Conservation (phyloP, 192 early-diverging fungal genomes). For the Podila horticola region DNA sequence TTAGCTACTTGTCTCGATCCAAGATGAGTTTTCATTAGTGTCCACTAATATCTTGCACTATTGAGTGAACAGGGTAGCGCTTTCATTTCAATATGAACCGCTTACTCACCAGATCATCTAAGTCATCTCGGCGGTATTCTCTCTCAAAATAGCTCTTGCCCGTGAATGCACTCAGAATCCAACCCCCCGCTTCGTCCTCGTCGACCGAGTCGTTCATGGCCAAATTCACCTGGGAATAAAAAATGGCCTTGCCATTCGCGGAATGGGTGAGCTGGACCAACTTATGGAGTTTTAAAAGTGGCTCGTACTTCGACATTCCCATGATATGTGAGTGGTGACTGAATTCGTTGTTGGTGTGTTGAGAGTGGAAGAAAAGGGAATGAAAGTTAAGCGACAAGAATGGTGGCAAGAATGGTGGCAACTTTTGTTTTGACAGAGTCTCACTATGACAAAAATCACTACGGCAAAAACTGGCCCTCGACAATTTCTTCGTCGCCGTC, state of each 20-base stretch:
- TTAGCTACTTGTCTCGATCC: slow-evolving; percentile 5
- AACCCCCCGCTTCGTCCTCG: slow-evolving; percentile 47
- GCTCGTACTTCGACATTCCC: slow-evolving; percentile 32
- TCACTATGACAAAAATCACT: too few relatives aligned
- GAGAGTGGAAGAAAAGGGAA: not conserved
- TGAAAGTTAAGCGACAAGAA: not conserved
- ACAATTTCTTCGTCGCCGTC: too few relatives aligned
- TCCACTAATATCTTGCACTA: not conserved
- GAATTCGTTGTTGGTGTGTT: not conserved
- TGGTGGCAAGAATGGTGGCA: too few relatives aligned
- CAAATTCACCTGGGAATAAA: slow-evolving; percentile 44
- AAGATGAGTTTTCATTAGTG: not conserved
- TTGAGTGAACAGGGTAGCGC: not conserved
- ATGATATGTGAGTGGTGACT: not conserved
- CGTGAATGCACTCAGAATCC: slow-evolving; percentile 42
- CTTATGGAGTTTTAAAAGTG: slow-evolving; percentile 34
- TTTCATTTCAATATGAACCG: not conserved
- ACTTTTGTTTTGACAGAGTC: too few relatives aligned
- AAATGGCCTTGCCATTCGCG: slow-evolving; percentile 37
- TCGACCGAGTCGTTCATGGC: slow-evolving; percentile 21
- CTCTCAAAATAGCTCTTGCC: slow-evolving; percentile 48
- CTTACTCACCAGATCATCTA: slow-evolving; percentile 23
- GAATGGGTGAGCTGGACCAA: slow-evolving; percentile 46
- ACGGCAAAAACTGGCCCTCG: too few relatives aligned
- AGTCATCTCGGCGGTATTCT: slow-evolving; percentile 42